Evolutionary conservation across 805 yeast species (phyloP), one percentile per base, ranked within the genome.

Genomic region (Yarrowia phangngaensis): DNA sequence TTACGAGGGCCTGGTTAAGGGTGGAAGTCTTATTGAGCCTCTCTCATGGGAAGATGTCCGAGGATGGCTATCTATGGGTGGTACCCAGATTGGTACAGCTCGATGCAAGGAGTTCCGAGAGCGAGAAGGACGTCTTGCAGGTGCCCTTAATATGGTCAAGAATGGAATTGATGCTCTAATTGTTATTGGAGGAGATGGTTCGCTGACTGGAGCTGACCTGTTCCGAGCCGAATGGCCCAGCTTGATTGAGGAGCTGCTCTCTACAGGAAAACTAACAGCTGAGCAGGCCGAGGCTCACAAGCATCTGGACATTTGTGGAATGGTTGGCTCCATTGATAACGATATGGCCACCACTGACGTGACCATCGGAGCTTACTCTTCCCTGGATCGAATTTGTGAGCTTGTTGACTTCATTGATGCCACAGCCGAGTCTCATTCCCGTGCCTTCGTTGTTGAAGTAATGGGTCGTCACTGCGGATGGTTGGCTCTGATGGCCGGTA

Each of bases 401-500:
- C 82, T 86, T 72, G 88, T 92, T 54, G 97, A 92, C 67, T 90
- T 87, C 70, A 92, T 92, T 57, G 97, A 89, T 66, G 95, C 97
- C 46, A 92, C 98, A 27, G 98, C 98, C 13, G 79, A 84, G 57
- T 90, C 97, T 2, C 98, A 92, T 66, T 86, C 95, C 11, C 79
- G 98, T 62, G 98, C 98, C 6, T 92, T 92, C 65, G 96, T 92
- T 33, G 84, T 92, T 52, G 98, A 92, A 66, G 98, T 92, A 30
- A 92, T 92, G 98, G 98, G 98, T 54, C 80, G 98, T 63, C 97
- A 92, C 66, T 92, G 98, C 73, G 98, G 98, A 55, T 92, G 98
- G 98, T 76, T 92, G 59, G 97, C 94, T 2, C 71, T 92, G 58
- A 89, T 88, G 92, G 94, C 98, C 4, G 98, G 97, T 62, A 82